Evolutionary conservation across 2,329 filamentous ascomycete species (phyloP).

Genomic region (Curvularia lunata): DNA sequence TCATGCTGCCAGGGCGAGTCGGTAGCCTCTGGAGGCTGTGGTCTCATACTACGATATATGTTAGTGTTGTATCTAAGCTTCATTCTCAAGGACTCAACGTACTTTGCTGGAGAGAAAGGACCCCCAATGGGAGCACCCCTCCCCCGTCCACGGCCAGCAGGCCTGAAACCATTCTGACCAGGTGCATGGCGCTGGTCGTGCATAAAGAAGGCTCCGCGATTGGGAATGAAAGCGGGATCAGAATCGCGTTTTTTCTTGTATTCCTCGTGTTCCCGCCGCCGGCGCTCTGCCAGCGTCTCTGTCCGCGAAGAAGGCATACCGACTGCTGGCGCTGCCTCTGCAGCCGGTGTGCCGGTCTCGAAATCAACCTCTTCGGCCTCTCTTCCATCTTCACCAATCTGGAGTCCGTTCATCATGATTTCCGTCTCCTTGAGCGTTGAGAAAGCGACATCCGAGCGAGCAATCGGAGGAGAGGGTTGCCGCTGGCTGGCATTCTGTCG

Average conservation of each 20-base stretch:
- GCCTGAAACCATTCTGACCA: slow-evolving; percentile 77
- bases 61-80: slow-evolving; percentile 31
- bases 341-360: slow-evolving; percentile 51
- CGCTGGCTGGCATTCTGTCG: slow-evolving; percentile 35
- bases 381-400: slow-evolving; percentile 52
- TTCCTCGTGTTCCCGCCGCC: slow-evolving; percentile 86
- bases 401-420: slow-evolving; percentile 66
- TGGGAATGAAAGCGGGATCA: slow-evolving; percentile 92
- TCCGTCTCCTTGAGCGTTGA: slow-evolving; percentile 62
- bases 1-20: slow-evolving; percentile 90
- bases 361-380: slow-evolving; percentile 58
- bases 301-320: slow-evolving; percentile 45
- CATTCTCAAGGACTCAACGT: slow-evolving; percentile 45
- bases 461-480: slow-evolving; percentile 45
- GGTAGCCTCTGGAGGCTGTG: slow-evolving; percentile 59
- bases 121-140: slow-evolving; percentile 60
- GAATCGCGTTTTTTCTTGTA: slow-evolving; percentile 87
- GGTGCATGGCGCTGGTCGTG: slow-evolving; percentile 87
- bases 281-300: slow-evolving; percentile 70
- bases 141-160: slow-evolving; percentile 67
- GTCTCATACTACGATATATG: slow-evolving; percentile 47
- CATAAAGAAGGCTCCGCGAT: slow-evolving; percentile 94
- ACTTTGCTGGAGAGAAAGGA: slow-evolving; percentile 65
- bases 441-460: slow-evolving; percentile 49
- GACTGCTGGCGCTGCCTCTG: slow-evolving; percentile 50